Conservation (phyloP, 257 asterid genomes). For the Solanum pinnatisectum region DNA sequence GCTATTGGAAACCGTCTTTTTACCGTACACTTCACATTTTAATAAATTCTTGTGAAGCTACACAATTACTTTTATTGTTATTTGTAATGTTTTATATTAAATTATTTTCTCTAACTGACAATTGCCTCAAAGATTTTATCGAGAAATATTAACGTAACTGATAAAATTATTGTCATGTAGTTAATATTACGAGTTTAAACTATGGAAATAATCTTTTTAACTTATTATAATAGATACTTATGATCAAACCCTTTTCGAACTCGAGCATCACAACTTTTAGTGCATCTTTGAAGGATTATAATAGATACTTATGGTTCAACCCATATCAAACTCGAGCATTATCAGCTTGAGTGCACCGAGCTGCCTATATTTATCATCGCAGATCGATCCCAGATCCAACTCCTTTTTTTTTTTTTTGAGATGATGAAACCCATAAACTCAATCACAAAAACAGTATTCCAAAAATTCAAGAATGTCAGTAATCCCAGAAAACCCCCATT, state of each 20-base stretch:
- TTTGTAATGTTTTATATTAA: no score
- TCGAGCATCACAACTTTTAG: not conserved
- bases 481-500: not conserved
- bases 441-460: not conserved
- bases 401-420: no score
- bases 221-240: rapidly evolving
- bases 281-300: rapidly evolving
- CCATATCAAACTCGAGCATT: no score
- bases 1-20: rapidly evolving
- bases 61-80: not conserved
- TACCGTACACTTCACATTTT: no score
- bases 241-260: no score
- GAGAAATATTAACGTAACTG: rapidly evolving
- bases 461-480: not conserved
- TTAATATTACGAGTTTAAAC: rapidly evolving
- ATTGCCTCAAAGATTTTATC: no score
- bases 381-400: not conserved
- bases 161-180: no score
- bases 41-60: no score
- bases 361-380: not conserved
- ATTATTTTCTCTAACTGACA: no score
- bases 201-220: no score
- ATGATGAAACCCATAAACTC: not conserved
- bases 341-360: not conserved
- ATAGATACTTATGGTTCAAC: no score